Percentiles rank a stretch among this genome's conserved stretches.
Conservation (phyloP, 495 filamentous ascomycete species). For the Hamigera avellanea region DNA sequence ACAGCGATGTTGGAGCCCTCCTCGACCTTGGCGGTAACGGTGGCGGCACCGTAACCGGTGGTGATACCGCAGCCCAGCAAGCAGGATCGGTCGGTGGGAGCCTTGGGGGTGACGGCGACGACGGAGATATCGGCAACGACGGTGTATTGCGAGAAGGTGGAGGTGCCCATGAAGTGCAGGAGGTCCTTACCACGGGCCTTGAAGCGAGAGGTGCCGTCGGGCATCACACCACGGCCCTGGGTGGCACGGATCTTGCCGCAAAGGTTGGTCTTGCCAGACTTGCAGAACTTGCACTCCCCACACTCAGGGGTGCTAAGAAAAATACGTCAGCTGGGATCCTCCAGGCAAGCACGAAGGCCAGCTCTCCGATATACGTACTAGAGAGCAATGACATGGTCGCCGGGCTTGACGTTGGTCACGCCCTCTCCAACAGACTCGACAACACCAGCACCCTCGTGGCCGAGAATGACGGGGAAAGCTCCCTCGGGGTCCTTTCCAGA, state of each 20-base stretch:
- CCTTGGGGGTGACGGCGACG: conserved; percentile 79
- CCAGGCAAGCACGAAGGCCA: no score
- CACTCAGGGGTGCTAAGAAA: conserved; percentile 79
- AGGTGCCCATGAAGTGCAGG: conserved; percentile 98
- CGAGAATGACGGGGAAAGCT: conserved; percentile 91
- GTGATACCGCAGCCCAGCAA: conserved; percentile 96
- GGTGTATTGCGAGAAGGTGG: conserved; percentile 97
- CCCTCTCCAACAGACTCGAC: conserved; percentile 96
- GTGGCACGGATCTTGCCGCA: conserved; percentile 98
- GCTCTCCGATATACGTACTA: conserved; percentile 51
- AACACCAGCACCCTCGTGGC: conserved; percentile 93
- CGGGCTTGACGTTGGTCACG: conserved; percentile 78
- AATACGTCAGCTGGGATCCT: no score
- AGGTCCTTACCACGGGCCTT: conserved; percentile 85
- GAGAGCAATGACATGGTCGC: conserved; percentile 77
- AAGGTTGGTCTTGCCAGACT: conserved; percentile 97
- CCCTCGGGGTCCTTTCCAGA: conserved; percentile 98
- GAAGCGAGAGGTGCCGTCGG: conserved; percentile 93
- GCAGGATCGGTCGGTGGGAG: conserved; percentile 93
- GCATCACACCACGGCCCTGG: conserved; percentile 93
- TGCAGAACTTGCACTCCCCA: conserved; percentile 97
- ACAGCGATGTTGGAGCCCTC: conserved; percentile 79
- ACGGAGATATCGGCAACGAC: conserved; percentile 98
- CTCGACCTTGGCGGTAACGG: conserved; percentile 84
- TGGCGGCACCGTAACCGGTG: conserved; percentile 92